Percentiles rank a stretch among this genome's conserved stretches.
These are phyloP conservation scores for Neurospora sp. DNA, from an alignment of 495 filamentous ascomycete genomes.

Conservation along the genomic window DNA sequence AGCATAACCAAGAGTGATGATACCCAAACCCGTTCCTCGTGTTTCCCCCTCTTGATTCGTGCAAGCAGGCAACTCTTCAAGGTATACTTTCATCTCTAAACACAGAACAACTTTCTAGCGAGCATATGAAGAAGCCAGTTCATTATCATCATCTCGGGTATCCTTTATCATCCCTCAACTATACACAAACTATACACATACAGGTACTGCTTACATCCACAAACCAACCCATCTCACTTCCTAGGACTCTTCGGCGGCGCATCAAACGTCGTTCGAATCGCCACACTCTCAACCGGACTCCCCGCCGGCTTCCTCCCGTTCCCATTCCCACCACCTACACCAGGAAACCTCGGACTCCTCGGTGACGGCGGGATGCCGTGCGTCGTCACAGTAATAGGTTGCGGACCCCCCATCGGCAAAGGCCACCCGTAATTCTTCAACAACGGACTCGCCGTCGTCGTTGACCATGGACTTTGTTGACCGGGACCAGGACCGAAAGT, in stretches of 20 bases:
- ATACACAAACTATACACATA: neutral
- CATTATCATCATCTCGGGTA: neutral
- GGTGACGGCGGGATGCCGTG: constrained; percentile 2
- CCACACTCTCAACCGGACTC: neutral
- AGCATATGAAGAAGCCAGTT: neutral
- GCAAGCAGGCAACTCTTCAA: neutral
- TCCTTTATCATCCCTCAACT: neutral
- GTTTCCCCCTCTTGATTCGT: constrained; percentile 6
- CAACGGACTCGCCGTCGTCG: constrained; percentile 24
- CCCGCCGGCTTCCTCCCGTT: neutral
- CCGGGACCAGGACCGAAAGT: constrained; percentile 6
- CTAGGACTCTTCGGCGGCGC: neutral
- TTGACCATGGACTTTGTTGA: constrained; percentile 20
- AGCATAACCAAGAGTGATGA: neutral
- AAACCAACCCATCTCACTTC: neutral
- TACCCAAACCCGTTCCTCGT: constrained; percentile 4
- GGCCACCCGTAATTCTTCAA: constrained; percentile 17
- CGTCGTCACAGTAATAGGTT: neutral
- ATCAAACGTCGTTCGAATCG: neutral
- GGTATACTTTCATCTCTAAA: neutral
- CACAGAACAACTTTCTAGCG: neutral
- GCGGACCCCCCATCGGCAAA: no score
- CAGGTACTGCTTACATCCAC: neutral
- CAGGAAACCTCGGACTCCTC: constrained; percentile 6
- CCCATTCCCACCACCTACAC: constrained; percentile 1